A percentile compares a stretch with the other conserved stretches of the same genome.
phyloP scores from a whole-genome alignment of 2,329 filamentous ascomycete genomes.

The Aspergillus sp. region DNA sequence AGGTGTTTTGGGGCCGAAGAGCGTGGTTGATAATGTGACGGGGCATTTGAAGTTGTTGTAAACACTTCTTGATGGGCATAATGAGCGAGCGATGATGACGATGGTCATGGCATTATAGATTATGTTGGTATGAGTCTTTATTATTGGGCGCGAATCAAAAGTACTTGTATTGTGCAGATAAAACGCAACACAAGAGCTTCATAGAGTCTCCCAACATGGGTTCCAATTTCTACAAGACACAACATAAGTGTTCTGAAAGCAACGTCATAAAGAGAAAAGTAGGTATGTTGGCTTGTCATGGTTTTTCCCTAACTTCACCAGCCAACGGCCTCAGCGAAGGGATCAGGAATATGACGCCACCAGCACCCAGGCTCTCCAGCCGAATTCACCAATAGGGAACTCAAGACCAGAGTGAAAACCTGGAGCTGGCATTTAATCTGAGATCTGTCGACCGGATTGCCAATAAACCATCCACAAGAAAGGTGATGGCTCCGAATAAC shows the following conservation, averaged over 20 bases:
- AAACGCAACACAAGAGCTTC: no score
- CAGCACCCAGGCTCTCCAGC: conserved; percentile 47
- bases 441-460: conserved; percentile 81
- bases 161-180: no score
- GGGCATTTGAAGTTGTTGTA: conserved; percentile 77
- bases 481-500: conserved; percentile 69
- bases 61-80: conserved; percentile 9
- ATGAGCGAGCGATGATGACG: not conserved
- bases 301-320: conserved; percentile 84
- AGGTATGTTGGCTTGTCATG: conserved; percentile 67
- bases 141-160: no score
- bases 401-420: conserved; percentile 50
- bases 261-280: no score
- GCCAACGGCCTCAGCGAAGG: conserved; percentile 85
- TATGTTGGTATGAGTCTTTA: no score
- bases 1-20: conserved; percentile 75
- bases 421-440: conserved; percentile 61
- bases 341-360: conserved; percentile 82
- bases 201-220: no score
- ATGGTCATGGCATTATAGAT: not conserved
- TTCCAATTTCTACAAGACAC: not conserved
- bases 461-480: conserved; percentile 62
- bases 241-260: no score
- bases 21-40: conserved; percentile 78
- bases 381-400: conserved; percentile 66